A percentile compares a stretch with the other conserved stretches of the same genome.
These are phyloP conservation scores for Kockiozyma suomiensis DNA, from an alignment of 805 yeast species.

Conservation along the genomic window DNA sequence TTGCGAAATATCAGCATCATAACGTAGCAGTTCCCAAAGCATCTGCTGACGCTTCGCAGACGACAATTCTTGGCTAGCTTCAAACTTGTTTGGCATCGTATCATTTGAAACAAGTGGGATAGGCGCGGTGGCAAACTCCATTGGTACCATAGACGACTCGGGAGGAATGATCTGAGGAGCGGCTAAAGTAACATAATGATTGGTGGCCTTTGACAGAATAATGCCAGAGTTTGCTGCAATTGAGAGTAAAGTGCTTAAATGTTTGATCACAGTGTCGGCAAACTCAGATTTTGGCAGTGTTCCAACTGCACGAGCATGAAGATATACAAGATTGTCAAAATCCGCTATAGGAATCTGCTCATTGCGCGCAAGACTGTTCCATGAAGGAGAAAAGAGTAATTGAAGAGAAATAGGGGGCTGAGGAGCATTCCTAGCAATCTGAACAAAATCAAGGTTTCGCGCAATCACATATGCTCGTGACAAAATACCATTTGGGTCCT, in stretches of 20 bases:
- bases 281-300: conserved; percentile 6
- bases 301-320: conserved; percentile 18
- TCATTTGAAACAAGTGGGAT: neutral
- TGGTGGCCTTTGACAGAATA: conserved; percentile 3
- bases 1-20: neutral
- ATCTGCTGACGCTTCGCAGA: conserved; percentile 1
- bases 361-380: conserved; percentile 3
- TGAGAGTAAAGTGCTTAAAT: conserved; percentile 6
- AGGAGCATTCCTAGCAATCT: neutral
- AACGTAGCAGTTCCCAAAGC: conserved; percentile 11
- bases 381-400: conserved; percentile 1
- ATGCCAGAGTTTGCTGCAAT: neutral
- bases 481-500: conserved; percentile 7
- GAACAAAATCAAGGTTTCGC: conserved; percentile 5
- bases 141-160: neutral
- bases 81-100: neutral
- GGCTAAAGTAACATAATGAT: conserved; percentile 15
- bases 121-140: neutral
- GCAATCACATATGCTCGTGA: conserved; percentile 9
- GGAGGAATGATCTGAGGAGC: conserved; percentile 6
- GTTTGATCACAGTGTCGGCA: neutral
- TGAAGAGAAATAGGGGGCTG: conserved; percentile 7
- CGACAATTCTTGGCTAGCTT: neutral
- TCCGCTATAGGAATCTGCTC: conserved; percentile 4
- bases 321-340: conserved; percentile 6